Conservation (phyloP, 1,284 basidiomycete species). For the Cryptococcus sp. region DNA sequence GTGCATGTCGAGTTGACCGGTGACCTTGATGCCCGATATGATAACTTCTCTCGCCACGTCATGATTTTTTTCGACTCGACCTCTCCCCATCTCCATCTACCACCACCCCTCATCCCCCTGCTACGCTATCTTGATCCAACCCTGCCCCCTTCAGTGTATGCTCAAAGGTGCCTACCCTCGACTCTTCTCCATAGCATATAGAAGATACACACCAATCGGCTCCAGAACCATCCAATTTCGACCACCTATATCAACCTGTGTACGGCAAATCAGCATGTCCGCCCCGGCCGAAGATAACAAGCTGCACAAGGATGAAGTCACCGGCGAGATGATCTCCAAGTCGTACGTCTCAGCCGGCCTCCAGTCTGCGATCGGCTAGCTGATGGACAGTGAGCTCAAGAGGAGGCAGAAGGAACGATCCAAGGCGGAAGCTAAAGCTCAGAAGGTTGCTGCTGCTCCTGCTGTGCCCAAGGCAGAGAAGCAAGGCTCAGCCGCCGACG, state of each 20-base stretch:
- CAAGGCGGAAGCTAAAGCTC: constrained; percentile 77
- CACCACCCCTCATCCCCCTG: neutral
- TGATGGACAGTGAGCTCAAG: constrained; percentile 82
- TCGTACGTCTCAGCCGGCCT: constrained; percentile 56
- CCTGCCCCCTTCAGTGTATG: constrained; percentile 11
- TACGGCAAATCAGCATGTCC: constrained; percentile 40
- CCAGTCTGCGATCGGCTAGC: neutral
- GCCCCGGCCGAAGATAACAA: constrained; percentile 35
- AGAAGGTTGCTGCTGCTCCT: constrained; percentile 57
- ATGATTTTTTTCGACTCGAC: neutral
- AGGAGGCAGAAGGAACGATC: constrained; percentile 77
- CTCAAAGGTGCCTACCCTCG: constrained; percentile 12
- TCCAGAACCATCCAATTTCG: neutral
- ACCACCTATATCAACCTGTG: neutral
- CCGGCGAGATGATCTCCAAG: constrained; percentile 94
- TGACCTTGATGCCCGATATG: neutral
- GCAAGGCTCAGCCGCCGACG: constrained; percentile 49
- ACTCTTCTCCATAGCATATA: neutral
- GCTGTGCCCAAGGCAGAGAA: constrained; percentile 57
- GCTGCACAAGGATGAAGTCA: constrained; percentile 64
- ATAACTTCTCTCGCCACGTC: neutral
- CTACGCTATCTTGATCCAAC: too few species aligned
- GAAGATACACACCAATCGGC: neutral
- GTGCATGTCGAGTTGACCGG: neutral
- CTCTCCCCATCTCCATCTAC: neutral